phyloP scores from a whole-genome alignment of 352 stramenopile genomes.

The Plasmopara halstedii region DNA sequence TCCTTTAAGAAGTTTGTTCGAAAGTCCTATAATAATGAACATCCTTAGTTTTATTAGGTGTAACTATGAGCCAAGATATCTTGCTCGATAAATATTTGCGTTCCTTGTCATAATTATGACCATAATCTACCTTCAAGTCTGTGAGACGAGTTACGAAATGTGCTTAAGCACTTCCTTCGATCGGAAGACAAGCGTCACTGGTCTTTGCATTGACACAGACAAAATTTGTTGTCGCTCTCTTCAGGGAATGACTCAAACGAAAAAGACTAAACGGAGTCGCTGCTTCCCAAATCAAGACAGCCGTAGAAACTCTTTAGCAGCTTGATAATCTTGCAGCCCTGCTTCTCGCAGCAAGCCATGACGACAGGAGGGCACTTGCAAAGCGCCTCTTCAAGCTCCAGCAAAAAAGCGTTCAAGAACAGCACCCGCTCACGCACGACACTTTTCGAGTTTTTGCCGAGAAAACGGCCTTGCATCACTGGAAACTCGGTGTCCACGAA shows the following conservation, averaged over 20 bases:
- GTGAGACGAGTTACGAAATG: too few relatives aligned
- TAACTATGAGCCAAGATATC: too few relatives aligned
- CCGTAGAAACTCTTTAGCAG: constrained; percentile 84
- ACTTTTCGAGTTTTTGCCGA: constrained; percentile 76
- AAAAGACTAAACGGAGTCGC: constrained; percentile 35
- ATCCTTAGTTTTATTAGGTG: too few relatives aligned
- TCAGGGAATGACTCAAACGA: not conserved
- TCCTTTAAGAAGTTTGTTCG: too few relatives aligned
- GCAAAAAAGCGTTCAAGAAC: constrained; percentile 78
- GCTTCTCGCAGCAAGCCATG: constrained; percentile 63
- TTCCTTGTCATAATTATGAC: too few relatives aligned
- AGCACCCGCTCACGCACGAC: constrained; percentile 72
- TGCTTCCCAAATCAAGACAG: constrained; percentile 38
- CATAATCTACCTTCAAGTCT: too few relatives aligned
- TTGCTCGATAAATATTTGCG: too few relatives aligned
- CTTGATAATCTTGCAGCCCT: constrained; percentile 79
- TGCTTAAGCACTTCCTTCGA: too few relatives aligned
- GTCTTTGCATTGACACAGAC: too few relatives aligned
- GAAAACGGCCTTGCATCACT: constrained; percentile 55
- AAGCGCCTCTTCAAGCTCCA: constrained; percentile 65
- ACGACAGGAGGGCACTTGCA: constrained; percentile 70
- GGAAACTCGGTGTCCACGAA: constrained; percentile 72
- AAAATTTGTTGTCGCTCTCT: not conserved
- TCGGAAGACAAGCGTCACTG: too few relatives aligned
- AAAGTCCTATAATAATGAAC: too few relatives aligned